These are phyloP conservation scores for Trichoderma koningiopsis DNA, from an alignment of 2,329 filamentous ascomycete species.

Conservation along the genomic window DNA sequence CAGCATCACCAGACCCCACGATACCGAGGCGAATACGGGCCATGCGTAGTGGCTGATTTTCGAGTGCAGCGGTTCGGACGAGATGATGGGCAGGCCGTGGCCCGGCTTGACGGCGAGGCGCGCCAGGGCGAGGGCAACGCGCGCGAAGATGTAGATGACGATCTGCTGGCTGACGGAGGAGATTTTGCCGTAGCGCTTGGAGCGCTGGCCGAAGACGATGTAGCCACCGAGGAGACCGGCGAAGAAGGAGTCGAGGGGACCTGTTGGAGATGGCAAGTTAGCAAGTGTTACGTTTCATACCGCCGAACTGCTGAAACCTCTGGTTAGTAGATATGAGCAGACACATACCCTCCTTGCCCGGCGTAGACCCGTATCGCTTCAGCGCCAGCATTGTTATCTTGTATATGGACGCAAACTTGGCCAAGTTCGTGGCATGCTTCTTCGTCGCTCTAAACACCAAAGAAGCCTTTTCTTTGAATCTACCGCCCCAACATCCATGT, in stretches of 20 bases:
- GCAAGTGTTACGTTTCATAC: neutral
- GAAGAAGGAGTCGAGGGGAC: conserved; percentile 80
- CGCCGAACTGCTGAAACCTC: neutral
- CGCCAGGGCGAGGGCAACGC: conserved; percentile 81
- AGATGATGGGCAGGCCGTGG: conserved; percentile 53
- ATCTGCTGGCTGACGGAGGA: conserved; percentile 93
- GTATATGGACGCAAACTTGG: conserved; percentile 88
- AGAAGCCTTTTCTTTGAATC: conserved; percentile 72
- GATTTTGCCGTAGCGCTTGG: conserved; percentile 65
- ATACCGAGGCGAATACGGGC: conserved; percentile 88
- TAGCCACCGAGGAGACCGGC: conserved; percentile 90
- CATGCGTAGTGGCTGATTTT: conserved; percentile 73
- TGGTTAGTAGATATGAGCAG: no score
- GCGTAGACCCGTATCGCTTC: conserved; percentile 60
- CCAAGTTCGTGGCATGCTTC: conserved; percentile 89
- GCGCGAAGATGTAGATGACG: conserved; percentile 95
- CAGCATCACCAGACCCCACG: conserved; percentile 95
- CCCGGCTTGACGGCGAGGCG: conserved; percentile 75
- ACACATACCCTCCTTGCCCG: conserved; percentile 59
- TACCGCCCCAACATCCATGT: conserved; percentile 30
- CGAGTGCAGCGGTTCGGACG: conserved; percentile 48
- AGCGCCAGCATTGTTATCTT: conserved; percentile 79
- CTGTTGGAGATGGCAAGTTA: conserved; percentile 36
- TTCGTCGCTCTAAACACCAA: conserved; percentile 84
- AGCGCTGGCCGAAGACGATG: conserved; percentile 77